Evolutionary conservation across 2,329 filamentous ascomycete genomes (phyloP).

Genomic region (Cordyceps javanica): DNA sequence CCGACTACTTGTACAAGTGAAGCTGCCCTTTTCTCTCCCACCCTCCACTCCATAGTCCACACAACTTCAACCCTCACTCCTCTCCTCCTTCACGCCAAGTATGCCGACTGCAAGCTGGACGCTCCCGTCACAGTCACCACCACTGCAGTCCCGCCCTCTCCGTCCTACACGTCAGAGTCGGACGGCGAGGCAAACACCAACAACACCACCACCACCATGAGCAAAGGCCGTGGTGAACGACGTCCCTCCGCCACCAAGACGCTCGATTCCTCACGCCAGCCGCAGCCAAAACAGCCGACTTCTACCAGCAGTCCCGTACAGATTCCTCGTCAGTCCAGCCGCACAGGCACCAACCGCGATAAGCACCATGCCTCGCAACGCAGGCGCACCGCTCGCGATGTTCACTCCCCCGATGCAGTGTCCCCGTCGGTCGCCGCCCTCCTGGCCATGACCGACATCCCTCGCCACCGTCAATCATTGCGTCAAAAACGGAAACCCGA

Average conservation of each 20-base stretch:
- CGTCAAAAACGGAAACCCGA: constrained; percentile 24
- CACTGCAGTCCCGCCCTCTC: background rate
- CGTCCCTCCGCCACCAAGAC: background rate
- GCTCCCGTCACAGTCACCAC: background rate
- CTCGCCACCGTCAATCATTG: constrained; percentile 36
- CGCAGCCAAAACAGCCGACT: background rate
- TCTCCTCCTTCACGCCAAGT: constrained; percentile 8
- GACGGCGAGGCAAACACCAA: background rate
- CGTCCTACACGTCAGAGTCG: background rate
- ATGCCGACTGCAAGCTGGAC: constrained; percentile 15
- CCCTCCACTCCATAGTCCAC: background rate
- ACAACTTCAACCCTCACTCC: background rate
- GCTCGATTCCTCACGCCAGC: background rate
- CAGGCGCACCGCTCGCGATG: background rate
- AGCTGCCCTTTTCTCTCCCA: background rate
- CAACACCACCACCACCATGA: constrained; percentile 6
- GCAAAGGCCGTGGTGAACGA: constrained; percentile 9
- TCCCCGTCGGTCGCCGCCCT: constrained; percentile 55
- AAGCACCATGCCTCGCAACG: constrained; percentile 11
- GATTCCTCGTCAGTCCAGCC: constrained; percentile 8
- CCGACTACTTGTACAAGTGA: constrained; percentile 2
- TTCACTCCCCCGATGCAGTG: constrained; percentile 43
- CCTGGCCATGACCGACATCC: constrained; percentile 57
- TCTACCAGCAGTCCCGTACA: constrained; percentile 7
- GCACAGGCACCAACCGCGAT: constrained; percentile 1